Evolutionary conservation across 192 early-diverging fungal species (phyloP).

Genomic region (Backusella australiensis): DNA sequence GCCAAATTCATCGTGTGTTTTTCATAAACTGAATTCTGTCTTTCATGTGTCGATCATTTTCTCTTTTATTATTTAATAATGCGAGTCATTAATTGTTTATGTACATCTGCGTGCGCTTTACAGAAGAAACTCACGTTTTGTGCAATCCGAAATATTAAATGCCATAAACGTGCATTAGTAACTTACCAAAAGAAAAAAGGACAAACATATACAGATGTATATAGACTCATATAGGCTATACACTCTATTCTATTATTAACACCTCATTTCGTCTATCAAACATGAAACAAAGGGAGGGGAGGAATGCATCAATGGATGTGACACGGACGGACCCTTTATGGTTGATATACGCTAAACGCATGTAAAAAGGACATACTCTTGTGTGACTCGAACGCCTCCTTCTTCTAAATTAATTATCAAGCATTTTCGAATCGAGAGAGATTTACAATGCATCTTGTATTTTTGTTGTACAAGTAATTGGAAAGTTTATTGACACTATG

Average conservation of each 20-base stretch:
- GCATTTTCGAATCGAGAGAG: not conserved
- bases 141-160: not conserved
- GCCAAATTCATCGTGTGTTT: not conserved
- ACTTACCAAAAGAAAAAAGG: not conserved
- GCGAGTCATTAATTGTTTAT: not conserved
- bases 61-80: not conserved
- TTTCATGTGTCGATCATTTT: not conserved
- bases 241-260: no score
- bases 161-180: not conserved
- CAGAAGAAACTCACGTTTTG: not conserved
- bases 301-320: not conserved
- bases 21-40: not conserved
- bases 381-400: not conserved
- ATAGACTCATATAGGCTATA: no score
- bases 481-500: not conserved
- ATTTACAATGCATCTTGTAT: constrained; percentile 7
- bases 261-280: not conserved
- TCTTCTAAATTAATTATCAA: not conserved
- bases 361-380: not conserved
- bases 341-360: not conserved
- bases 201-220: not conserved
- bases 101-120: not conserved
- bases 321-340: not conserved
- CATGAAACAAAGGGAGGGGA: not conserved
- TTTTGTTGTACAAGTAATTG: not conserved